Conservation (phyloP, 495 filamentous ascomycete species). For the Podospora anserina region DNA sequence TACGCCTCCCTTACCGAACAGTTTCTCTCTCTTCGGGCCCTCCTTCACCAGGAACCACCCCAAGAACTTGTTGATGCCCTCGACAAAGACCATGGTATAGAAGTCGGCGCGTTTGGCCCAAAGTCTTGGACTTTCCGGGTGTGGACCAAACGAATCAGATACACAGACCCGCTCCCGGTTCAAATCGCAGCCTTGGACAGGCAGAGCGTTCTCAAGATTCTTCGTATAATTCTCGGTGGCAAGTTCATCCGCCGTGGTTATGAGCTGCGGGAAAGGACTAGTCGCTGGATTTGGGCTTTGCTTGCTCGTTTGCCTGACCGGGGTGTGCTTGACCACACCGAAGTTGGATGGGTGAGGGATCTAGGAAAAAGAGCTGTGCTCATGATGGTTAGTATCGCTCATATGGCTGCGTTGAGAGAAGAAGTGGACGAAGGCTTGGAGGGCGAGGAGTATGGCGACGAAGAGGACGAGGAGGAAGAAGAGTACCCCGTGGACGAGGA, state of each 20-base stretch:
- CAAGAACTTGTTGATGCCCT: slow-evolving; percentile 47
- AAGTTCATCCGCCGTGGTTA: slow-evolving; percentile 47
- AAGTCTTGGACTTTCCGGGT: slow-evolving; percentile 46
- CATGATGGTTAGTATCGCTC: slow-evolving; percentile 50
- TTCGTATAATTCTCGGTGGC: slow-evolving; percentile 45
- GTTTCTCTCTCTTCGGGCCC: slow-evolving; percentile 57
- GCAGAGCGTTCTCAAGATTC: slow-evolving; percentile 54
- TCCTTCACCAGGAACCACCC: slow-evolving; percentile 56
- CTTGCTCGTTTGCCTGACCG: slow-evolving; percentile 55
- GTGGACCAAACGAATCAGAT: slow-evolving; percentile 48
- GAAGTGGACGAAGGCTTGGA: slow-evolving; percentile 33
- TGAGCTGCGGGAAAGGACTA: slow-evolving; percentile 46
- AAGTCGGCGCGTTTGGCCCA: slow-evolving; percentile 47
- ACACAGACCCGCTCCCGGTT: slow-evolving; percentile 59
- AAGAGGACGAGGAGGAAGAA: slow-evolving; percentile 35
- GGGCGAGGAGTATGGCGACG: slow-evolving; percentile 21
- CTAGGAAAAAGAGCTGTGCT: slow-evolving; percentile 58
- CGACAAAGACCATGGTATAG: slow-evolving; percentile 55
- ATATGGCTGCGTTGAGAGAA: slow-evolving; percentile 41
- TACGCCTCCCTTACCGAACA: slow-evolving; percentile 59
- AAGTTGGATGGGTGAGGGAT: slow-evolving; percentile 57
- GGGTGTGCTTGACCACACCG: slow-evolving; percentile 55
- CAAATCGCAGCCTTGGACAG: slow-evolving; percentile 70
- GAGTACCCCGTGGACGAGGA: slow-evolving; percentile 20
- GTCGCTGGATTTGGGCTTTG: slow-evolving; percentile 62